Percentiles rank a stretch among this genome's conserved stretches.
Conservation (phyloP, 176 grass and related monocot species). For the Cocos nucifera region DNA sequence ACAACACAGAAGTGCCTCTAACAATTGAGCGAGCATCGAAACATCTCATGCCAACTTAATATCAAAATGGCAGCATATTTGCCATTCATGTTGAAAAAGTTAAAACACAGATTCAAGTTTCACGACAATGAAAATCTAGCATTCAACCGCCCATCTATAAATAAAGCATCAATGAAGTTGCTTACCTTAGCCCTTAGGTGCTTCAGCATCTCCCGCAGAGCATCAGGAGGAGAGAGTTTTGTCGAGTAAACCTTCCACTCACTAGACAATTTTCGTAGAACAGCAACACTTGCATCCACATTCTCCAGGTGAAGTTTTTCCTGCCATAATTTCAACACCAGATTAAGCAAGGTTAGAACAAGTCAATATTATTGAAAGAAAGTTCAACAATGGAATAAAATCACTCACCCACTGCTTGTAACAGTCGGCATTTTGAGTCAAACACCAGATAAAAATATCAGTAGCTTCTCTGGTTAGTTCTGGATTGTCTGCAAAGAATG, state of each 20-base stretch:
- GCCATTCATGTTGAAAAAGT: neutral
- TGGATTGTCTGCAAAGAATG: constrained; percentile 52
- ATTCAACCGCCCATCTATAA: neutral
- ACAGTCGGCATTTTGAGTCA: constrained; percentile 66
- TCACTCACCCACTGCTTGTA: constrained; percentile 87
- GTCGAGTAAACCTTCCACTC: constrained; percentile 69
- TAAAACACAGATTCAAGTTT: constrained; percentile 3
- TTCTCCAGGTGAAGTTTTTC: constrained; percentile 31
- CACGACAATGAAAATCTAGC: no score
- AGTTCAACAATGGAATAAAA: neutral
- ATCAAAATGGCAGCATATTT: neutral
- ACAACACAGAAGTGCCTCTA: neutral
- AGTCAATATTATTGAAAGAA: no score
- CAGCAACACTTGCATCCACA: constrained; percentile 59
- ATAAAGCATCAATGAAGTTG: neutral
- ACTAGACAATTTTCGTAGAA: constrained; percentile 43
- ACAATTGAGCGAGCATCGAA: neutral
- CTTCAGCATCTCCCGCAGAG: constrained; percentile 59
- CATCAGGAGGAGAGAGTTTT: constrained; percentile 49
- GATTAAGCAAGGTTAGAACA: neutral
- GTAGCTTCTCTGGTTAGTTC: constrained; percentile 62
- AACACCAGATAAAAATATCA: constrained; percentile 81
- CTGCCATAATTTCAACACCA: neutral
- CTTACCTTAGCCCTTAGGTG: constrained; percentile 70
- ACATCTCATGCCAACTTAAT: no score